Evolutionary conservation across 768 basidiomycete genomes (phyloP), one percentile per base, ranked within the genome.

Genomic region (Amanita exitialis): DNA sequence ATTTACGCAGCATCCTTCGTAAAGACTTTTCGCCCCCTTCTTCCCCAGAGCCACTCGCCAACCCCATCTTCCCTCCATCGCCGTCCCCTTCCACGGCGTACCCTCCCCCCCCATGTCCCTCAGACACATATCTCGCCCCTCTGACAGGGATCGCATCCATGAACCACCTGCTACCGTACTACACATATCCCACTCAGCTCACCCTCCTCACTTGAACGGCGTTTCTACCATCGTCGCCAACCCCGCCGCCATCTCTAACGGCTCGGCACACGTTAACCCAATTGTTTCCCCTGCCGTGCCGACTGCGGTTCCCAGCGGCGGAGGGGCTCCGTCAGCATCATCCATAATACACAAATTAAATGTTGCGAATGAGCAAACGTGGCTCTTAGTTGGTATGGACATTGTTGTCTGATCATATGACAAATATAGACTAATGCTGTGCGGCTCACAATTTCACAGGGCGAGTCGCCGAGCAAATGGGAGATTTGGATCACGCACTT

Each of bases 401-500:
- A 43, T 16, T 57, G 48, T 53, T 21, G 48, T 50, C 37, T 39
- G 43, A 44, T 37, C 54, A 39, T 23, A 51, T 55, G 49, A 55
- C 44, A 39, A 53, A 51, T 46, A 53, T 52, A 44, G 50, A 35
- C 34, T 44, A 47, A 54, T 54, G 32, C 46, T 49, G 56, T 58
- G 48, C 57, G 58, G 18, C 28, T 44, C 37, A 34, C 36, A 43
- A 59, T 68, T 64, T 59, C 54, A 57, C 71, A 97, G 94, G 93
- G 49, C 83, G 89, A 50, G 88, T 96, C 50, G 92, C 94, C 45
- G 96, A 97, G 66, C 90, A 94, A 65, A 88, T 98, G 82, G 79
- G 83, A 56, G 90, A 97, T 72, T 77, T 90, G 61, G 93, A 96
- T 62, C 85, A 92, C 56, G 95, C 96, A 44, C 75, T 91, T 59